Evolutionary conservation across 305 asterid species (phyloP).

Genomic region (Solanum hybrid): DNA sequence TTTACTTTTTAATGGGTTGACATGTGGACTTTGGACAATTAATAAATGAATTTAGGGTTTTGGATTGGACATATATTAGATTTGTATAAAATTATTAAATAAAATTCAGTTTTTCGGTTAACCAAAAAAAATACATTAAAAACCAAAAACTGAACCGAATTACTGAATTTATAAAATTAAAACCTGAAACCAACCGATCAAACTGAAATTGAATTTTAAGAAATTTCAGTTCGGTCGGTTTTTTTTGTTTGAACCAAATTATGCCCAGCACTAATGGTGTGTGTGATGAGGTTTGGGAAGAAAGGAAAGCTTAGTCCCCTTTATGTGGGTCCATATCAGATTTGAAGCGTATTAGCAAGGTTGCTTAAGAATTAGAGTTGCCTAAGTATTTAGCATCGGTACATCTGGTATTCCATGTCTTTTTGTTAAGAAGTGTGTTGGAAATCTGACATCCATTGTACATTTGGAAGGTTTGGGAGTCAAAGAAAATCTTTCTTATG

Average conservation of each 20-base stretch:
- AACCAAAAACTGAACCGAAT: background rate
- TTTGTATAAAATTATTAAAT: background rate
- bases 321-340: background rate
- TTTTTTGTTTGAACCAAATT: background rate
- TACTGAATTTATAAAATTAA: background rate
- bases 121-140: background rate
- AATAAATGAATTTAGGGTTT: background rate
- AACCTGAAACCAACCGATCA: background rate
- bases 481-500: no score
- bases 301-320: background rate
- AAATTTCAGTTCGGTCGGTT: background rate
- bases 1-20: background rate
- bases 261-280: background rate
- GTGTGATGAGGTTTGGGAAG: background rate
- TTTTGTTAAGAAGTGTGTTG: background rate
- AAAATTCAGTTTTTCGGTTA: background rate
- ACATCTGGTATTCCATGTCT: background rate
- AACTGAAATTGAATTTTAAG: background rate
- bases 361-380: background rate
- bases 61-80: background rate
- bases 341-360: background rate
- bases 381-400: background rate
- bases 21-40: background rate
- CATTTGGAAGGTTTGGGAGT: background rate
- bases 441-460: background rate